Conservation (phyloP, 257 asterid species). For the Nicotiana noctiflora region DNA sequence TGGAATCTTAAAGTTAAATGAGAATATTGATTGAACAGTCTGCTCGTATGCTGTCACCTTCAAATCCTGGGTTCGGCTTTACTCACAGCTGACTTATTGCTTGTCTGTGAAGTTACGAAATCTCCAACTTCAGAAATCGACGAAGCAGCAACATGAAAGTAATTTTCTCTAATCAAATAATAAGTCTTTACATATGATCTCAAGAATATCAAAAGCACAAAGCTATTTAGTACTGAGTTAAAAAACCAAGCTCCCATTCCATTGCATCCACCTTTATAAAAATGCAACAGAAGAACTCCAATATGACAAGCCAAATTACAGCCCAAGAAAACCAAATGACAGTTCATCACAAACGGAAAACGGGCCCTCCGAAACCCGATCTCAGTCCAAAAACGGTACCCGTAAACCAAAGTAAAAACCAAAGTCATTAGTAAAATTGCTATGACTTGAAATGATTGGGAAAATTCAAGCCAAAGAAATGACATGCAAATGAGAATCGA, state of each 20-base stretch:
- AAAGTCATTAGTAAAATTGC: conserved; percentile 48
- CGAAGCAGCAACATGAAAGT: not conserved
- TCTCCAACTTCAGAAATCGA: not conserved
- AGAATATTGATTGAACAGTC: too few species aligned
- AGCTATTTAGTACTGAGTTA: conserved; percentile 43
- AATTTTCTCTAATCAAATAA: not conserved
- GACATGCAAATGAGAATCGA: conserved; percentile 43
- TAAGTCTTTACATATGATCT: conserved; percentile 31
- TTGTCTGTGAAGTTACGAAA: not conserved
- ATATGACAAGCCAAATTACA: conserved; percentile 44
- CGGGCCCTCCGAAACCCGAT: conserved; percentile 27
- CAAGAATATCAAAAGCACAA: conserved; percentile 30
- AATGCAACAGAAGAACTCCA: conserved; percentile 52
- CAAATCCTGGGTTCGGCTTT: too few species aligned
- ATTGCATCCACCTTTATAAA: conserved; percentile 69
- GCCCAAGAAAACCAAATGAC: conserved; percentile 32
- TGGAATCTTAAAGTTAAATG: too few species aligned
- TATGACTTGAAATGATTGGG: conserved; percentile 66
- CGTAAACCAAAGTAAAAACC: conserved; percentile 32
- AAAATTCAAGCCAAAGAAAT: conserved; percentile 73
- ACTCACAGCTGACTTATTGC: not conserved
- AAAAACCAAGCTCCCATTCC: conserved; percentile 87
- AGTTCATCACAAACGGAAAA: conserved; percentile 38
- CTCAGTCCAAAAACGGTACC: conserved; percentile 43
- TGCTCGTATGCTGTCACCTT: too few species aligned